Conservation (phyloP, 2,329 filamentous ascomycete species). For the Pezicula neosporulosa region DNA sequence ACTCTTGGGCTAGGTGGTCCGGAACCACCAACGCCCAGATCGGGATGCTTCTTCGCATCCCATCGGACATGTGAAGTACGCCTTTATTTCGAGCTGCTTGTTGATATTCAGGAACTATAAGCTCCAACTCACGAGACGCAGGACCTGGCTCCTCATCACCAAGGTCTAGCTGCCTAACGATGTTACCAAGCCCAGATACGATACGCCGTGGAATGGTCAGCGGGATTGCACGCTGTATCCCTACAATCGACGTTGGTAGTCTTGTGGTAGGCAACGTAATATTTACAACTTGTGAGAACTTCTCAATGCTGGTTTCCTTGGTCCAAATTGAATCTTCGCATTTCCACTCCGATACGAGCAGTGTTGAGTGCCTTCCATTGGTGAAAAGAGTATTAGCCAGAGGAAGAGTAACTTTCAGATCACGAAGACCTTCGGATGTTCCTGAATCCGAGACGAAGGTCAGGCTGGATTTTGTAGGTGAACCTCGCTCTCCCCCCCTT, state of each 20-base stretch:
- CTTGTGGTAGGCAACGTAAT: slow-evolving; percentile 4
- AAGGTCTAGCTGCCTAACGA: slow-evolving; percentile 61
- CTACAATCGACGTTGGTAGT: slow-evolving; percentile 10
- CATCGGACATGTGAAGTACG: neutral
- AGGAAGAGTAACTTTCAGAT: slow-evolving; percentile 44
- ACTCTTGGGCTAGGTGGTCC: slow-evolving; percentile 13
- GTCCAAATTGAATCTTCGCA: slow-evolving; percentile 3
- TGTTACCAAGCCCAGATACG: slow-evolving; percentile 70
- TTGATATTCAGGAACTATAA: slow-evolving; percentile 57
- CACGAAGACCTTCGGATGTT: neutral
- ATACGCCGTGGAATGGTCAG: slow-evolving; percentile 62
- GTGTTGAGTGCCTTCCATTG: slow-evolving; percentile 60
- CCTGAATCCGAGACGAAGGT: slow-evolving; percentile 9
- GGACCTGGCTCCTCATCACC: slow-evolving; percentile 42
- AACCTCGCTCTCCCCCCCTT: neutral
- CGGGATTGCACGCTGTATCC: slow-evolving; percentile 52
- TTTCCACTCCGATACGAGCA: slow-evolving; percentile 44
- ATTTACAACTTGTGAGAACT: slow-evolving; percentile 14
- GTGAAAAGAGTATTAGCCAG: slow-evolving; percentile 77
- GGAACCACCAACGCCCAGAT: slow-evolving; percentile 74
- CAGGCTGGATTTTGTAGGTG: slow-evolving; percentile 15
- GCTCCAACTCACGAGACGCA: slow-evolving; percentile 71
- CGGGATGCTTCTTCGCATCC: slow-evolving; percentile 43
- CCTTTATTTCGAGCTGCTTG: slow-evolving; percentile 25
- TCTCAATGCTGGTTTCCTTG: slow-evolving; percentile 8